Percentiles rank a stretch among this genome's conserved stretches.
phyloP scores from a whole-genome alignment of 2,329 filamentous ascomycete genomes.

The Zymoseptoria passerinii region DNA sequence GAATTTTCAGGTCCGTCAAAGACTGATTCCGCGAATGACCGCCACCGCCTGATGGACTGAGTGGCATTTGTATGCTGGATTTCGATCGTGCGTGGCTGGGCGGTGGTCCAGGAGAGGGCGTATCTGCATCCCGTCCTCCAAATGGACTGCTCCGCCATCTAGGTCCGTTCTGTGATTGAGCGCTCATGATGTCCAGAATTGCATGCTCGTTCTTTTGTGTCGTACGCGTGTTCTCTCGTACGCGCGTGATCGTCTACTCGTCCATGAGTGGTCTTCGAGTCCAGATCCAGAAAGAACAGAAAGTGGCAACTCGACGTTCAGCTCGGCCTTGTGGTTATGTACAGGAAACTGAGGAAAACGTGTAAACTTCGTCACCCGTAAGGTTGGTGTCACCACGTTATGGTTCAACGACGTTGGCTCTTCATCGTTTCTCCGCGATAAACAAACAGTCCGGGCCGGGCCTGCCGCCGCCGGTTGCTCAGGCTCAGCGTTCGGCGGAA shows the following conservation, averaged over 20 bases:
- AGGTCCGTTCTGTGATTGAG: constrained; percentile 52
- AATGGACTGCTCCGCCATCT: constrained; percentile 78
- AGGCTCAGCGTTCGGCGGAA: neutral
- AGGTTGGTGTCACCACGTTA: neutral
- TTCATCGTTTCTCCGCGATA: neutral
- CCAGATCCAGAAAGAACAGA: neutral
- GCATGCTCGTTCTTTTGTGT: constrained; percentile 13
- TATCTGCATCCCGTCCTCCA: constrained; percentile 51
- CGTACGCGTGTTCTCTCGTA: constrained; percentile 12
- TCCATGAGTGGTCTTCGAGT: constrained; percentile 1
- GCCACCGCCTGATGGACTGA: constrained; percentile 39
- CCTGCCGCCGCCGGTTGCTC: neutral
- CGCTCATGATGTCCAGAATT: constrained; percentile 38
- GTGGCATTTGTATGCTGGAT: constrained; percentile 63
- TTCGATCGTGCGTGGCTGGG: constrained; percentile 55
- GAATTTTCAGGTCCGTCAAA: constrained; percentile 39
- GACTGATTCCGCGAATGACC: constrained; percentile 64
- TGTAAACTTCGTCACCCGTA: neutral
- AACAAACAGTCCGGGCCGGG: neutral
- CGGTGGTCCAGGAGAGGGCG: constrained; percentile 55
- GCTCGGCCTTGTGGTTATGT: constrained; percentile 7
- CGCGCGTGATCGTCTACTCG: constrained; percentile 7
- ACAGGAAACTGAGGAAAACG: neutral
- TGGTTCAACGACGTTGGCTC: neutral
- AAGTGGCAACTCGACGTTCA: neutral